A percentile compares a stretch with the other conserved stretches of the same genome.
Evolutionary conservation across 176 grass and related monocot genomes (phyloP).

Genomic region (Eragrostis curvula): DNA sequence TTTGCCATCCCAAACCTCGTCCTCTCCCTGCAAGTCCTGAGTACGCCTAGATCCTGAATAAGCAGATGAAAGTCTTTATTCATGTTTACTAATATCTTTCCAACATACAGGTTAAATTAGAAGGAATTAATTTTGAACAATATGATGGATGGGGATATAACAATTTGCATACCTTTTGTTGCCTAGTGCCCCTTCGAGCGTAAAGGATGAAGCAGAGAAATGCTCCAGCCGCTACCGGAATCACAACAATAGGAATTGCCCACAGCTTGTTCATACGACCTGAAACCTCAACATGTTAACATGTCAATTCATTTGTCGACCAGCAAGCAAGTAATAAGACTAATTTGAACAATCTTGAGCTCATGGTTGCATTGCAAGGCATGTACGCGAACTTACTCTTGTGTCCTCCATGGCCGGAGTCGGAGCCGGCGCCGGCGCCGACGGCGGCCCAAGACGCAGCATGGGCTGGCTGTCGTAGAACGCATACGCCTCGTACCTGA

Average conservation of each 20-base stretch:
- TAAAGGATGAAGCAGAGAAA: conserved; percentile 27
- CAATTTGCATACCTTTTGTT: conserved; percentile 5
- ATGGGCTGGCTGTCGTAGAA: background rate
- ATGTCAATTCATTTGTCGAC: background rate
- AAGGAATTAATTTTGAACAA: no score
- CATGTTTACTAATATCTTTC: background rate
- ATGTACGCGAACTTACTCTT: background rate
- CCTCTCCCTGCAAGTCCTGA: background rate
- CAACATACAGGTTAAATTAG: background rate
- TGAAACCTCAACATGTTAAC: background rate
- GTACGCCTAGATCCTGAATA: conserved; percentile 16
- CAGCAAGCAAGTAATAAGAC: background rate
- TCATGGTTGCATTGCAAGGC: background rate
- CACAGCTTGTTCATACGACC: conserved; percentile 10
- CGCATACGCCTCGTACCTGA: conserved; percentile 10
- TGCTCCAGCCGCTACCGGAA: background rate
- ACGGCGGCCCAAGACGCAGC: background rate
- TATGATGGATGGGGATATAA: background rate
- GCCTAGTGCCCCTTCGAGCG: conserved; percentile 1
- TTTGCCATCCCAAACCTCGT: conserved; percentile 26
- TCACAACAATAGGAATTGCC: background rate
- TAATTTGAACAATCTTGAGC: background rate
- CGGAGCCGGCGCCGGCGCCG: background rate
- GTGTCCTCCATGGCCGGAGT: background rate
- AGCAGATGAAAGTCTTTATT: background rate